Evolutionary conservation across 2,329 filamentous ascomycete genomes (phyloP), one percentile per base, ranked within the genome.

Genomic region (Teratosphaeria zuluensis): DNA sequence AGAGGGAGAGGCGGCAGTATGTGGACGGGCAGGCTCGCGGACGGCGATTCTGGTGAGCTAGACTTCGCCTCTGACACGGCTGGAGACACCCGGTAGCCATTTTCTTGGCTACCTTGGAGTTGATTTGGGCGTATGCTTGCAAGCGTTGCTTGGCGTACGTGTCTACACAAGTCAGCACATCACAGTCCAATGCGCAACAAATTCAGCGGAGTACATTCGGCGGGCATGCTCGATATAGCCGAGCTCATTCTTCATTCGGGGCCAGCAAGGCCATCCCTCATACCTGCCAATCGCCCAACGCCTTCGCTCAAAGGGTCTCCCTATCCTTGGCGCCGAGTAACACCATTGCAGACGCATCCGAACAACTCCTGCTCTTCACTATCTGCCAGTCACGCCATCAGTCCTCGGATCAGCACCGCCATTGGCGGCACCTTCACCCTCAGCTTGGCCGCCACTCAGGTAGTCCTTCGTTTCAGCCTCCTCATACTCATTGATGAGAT

Each of bases 401-500:
- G 79, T 64, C 56, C 71, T 65, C 11, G 63, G 60, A 65, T 72
- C 71, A 12, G 65, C 66, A 8, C 69, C 70, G 9, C 63, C 67
- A 19, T 68, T 67, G 19, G 67, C 64, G 6, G 61, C 56, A 38
- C 65, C 67, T 33, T 68, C 68, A 12, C 62, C 62, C 32, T 61
- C 62, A 8, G 64, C 65, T 24, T 57, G 24, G 21, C 62, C 63
- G 8, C 89, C 88, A 69, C 88, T 92, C 56, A 99, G 78, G 73
- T 99, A 99, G 69, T 95, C 87, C 35, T 89, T 85, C 70, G 88
- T 83, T 74, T 99, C 94, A 4, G 94, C 94, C 32, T 92, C 92
- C 76, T 97, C 92, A 72, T 99, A 99, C 78, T 99, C 94, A 56
- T 84, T 83, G 70, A 97, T 92, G 63, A 97, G 77, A 73, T 96